phyloP scores from a whole-genome alignment of 2,329 filamentous ascomycete genomes.

The Paraphoma chrysanthemicola region DNA sequence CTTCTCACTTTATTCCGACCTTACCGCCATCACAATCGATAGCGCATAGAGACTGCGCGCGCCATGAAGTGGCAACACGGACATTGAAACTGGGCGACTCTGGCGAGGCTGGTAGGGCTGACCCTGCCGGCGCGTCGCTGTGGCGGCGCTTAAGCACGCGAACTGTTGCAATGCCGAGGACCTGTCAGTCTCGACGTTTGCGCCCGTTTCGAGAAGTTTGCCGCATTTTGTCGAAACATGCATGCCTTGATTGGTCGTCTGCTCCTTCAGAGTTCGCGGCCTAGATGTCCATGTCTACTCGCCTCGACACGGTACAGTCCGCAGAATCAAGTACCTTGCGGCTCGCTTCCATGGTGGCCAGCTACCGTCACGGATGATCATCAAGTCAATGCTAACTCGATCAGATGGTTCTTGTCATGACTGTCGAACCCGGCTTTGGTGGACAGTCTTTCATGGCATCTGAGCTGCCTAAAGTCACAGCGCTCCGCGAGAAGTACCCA shows the following conservation, averaged over 20 bases:
- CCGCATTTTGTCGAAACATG: constrained; percentile 11
- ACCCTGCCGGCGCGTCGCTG: constrained; percentile 28
- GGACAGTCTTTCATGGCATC: constrained; percentile 99
- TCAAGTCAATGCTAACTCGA: constrained; percentile 12
- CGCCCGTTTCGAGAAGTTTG: constrained; percentile 23
- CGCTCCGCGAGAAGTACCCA: constrained; percentile 82
- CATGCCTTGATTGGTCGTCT: constrained; percentile 14
- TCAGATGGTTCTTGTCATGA: constrained; percentile 99
- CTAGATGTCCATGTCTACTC: constrained; percentile 16
- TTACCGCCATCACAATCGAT: constrained; percentile 15
- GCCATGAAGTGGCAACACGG: constrained; percentile 20
- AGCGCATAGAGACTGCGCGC: constrained; percentile 19
- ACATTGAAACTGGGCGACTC: constrained; percentile 14
- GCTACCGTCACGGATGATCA: neutral
- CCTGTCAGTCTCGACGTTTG: constrained; percentile 22
- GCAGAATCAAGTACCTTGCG: constrained; percentile 15
- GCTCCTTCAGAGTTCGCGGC: constrained; percentile 1
- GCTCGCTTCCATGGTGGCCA: neutral
- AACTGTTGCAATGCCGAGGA: constrained; percentile 14
- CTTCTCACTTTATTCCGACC: neutral
- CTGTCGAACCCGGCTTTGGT: constrained; percentile 94
- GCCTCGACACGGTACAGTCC: constrained; percentile 14
- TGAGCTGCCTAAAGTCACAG: constrained; percentile 91
- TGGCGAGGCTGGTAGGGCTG: constrained; percentile 29
- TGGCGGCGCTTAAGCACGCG: constrained; percentile 42